Conservation (phyloP, 2,329 filamentous ascomycete species). For the Fusarium mundagurra region DNA sequence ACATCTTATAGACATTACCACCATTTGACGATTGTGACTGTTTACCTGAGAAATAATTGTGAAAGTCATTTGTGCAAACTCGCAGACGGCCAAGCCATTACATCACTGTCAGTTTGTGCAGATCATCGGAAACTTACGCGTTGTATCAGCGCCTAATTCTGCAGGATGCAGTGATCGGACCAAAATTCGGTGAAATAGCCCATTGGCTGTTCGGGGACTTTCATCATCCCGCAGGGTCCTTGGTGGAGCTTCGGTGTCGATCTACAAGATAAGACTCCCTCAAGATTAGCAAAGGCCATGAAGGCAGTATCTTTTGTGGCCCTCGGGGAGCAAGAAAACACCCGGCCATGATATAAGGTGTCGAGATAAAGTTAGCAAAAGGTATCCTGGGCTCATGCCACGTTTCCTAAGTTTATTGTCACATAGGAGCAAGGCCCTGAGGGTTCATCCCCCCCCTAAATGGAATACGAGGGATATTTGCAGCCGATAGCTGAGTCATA, state of each 20-base stretch:
- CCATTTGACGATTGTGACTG: neutral
- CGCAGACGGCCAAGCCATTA: accelerated
- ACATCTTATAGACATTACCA: neutral
- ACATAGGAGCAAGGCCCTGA: too few relatives aligned
- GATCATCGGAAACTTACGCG: neutral
- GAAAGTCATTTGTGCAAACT: too few relatives aligned
- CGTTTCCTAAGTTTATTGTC: too few relatives aligned
- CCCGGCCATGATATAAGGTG: too few relatives aligned
- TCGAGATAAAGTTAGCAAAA: accelerated
- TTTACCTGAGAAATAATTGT: too few relatives aligned
- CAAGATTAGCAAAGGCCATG: neutral
- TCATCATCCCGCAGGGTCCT: neutral
- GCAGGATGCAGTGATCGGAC: neutral
- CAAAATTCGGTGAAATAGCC: neutral
- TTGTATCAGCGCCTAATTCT: neutral
- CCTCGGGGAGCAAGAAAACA: too few relatives aligned
- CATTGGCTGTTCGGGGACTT: neutral
- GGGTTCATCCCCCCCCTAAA: too few relatives aligned
- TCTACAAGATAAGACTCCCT: neutral
- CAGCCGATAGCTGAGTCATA: neutral
- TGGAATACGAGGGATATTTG: neutral
- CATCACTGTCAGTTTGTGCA: neutral
- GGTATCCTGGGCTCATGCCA: too few relatives aligned
- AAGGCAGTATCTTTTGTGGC: neutral
- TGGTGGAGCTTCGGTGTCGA: neutral